Base-by-base conservation (phyloP, 441 rosid genomes). In the Euphorbia celastroides region DNA sequence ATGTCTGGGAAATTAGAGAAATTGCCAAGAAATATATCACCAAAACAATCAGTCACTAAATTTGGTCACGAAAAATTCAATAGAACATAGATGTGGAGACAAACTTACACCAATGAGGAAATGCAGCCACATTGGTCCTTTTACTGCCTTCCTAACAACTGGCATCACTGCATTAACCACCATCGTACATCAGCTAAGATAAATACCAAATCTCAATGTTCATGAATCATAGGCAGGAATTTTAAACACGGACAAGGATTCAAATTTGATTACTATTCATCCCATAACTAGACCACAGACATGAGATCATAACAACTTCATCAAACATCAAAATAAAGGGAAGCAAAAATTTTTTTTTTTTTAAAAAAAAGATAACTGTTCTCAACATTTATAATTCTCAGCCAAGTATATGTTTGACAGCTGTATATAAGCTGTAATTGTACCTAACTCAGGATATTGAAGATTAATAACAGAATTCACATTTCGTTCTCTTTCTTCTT, bases 81-180 rank as follows among this genome's bases (percentile, higher is more conserved):
- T 52, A 70, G 32, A 13, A 42, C 13, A 16, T 22, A 12, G 19
- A n/a, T 60, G 27, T 38, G 56, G 7, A 3, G 38, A 66, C 68
- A 62, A 70, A 77, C 98, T 85, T 88, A 88, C 96, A 66, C 97
- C 99, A 77, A 91, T 69, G 38, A 93, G 81, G 80, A 93, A 93
- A 80, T 93, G 99, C 72, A 91, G 67, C 97, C 96, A 91, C 88
- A 91, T 88, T 42, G 95, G 99, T 69, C 97, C 99, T 80, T 89
- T 93, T 26, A 93, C 77, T 72, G 83, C 78, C 74, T 81, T 86
- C 70, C 76, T 82, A 60, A 93, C 96, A 56, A 83, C 28, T 34
- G 97, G 95, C 89, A 91, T 93, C 64, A 82, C 99, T 93, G 86
- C 84, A 75, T 69, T 58, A 48, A 66, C 36, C 68, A 65, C 68